phyloP scores from a whole-genome alignment of 495 filamentous ascomycete species.

The Chaetomidium leptoderma region DNA sequence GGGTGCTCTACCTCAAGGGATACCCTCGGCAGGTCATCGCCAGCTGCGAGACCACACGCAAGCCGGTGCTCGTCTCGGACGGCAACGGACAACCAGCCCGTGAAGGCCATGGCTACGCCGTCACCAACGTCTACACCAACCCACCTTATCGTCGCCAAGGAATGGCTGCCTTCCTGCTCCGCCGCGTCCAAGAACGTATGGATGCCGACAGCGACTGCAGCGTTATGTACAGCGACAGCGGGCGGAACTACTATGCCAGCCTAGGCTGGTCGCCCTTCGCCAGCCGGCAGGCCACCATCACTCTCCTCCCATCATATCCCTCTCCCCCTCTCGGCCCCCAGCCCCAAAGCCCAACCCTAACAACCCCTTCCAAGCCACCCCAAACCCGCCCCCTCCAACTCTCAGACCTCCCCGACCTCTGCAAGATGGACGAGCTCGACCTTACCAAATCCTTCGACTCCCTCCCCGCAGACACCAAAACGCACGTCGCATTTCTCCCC shows the following conservation, averaged over 20 bases:
- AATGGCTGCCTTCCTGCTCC: slow-evolving; percentile 63
- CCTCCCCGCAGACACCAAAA: slow-evolving; percentile 30
- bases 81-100: slow-evolving; percentile 39
- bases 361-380: slow-evolving; percentile 12
- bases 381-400: slow-evolving; percentile 34
- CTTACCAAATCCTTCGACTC: slow-evolving; percentile 32
- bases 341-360: too few species aligned
- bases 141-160: slow-evolving; percentile 64
- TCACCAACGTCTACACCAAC: slow-evolving; percentile 79
- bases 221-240: slow-evolving; percentile 84
- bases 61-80: slow-evolving; percentile 55
- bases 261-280: slow-evolving; percentile 71
- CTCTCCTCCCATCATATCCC: slow-evolving; percentile 25
- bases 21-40: slow-evolving; percentile 54
- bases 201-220: slow-evolving; percentile 54
- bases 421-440: slow-evolving; percentile 48
- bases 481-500: slow-evolving; percentile 63
- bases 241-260: slow-evolving; percentile 74
- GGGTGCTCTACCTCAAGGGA: slow-evolving; percentile 60
- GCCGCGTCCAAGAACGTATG: slow-evolving; percentile 41
- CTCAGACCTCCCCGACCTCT: slow-evolving; percentile 51
- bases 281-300: slow-evolving; percentile 66
- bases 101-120: slow-evolving; percentile 64
- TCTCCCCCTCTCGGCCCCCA: neutral
- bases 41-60: slow-evolving; percentile 76